phyloP scores from a whole-genome alignment of 208 protist genomes.

The Acanthamoeba lenticulata region DNA sequence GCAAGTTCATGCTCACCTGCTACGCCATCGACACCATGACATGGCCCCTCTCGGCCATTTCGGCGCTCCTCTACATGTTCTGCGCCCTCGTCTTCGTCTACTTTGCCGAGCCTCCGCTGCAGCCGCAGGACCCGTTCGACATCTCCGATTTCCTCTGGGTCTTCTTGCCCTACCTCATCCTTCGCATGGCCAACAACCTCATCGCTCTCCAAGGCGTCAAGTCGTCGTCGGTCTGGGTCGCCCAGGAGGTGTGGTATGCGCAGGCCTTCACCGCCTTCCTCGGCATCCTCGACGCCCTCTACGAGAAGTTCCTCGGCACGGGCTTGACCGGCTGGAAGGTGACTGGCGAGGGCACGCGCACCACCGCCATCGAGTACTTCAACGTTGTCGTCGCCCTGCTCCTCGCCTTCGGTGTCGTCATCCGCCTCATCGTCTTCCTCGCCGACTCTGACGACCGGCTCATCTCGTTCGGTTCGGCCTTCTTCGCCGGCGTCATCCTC shows the following conservation, averaged over 20 bases:
- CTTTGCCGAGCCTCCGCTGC: slow-evolving; percentile 30
- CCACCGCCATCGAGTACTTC: slow-evolving; percentile 58
- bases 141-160: slow-evolving; percentile 58
- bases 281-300: slow-evolving; percentile 64
- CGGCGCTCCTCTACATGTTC: slow-evolving; percentile 63
- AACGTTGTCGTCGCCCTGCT: slow-evolving; percentile 41
- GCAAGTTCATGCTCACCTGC: slow-evolving; percentile 12
- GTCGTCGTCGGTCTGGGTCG: slow-evolving; percentile 46
- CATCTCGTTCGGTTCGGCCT: slow-evolving; percentile 16
- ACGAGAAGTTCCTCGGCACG: slow-evolving; percentile 62
- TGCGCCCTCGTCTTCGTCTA: slow-evolving; percentile 63
- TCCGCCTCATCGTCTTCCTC: slow-evolving; percentile 49
- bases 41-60: slow-evolving; percentile 57
- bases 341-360: slow-evolving; percentile 47
- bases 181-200: slow-evolving; percentile 59
- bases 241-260: slow-evolving; percentile 64
- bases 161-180: slow-evolving; percentile 50
- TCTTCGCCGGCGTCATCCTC: slow-evolving; percentile 61
- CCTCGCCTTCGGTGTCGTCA: slow-evolving; percentile 38
- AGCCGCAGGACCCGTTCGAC: slow-evolving; percentile 41
- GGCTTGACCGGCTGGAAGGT: slow-evolving; percentile 63
- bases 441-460: background rate
- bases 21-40: slow-evolving; percentile 66
- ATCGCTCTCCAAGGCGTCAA: slow-evolving; percentile 64
- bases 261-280: slow-evolving; percentile 67